Conservation (phyloP, 1,284 basidiomycete genomes). For the Moesziomyces sp. region DNA sequence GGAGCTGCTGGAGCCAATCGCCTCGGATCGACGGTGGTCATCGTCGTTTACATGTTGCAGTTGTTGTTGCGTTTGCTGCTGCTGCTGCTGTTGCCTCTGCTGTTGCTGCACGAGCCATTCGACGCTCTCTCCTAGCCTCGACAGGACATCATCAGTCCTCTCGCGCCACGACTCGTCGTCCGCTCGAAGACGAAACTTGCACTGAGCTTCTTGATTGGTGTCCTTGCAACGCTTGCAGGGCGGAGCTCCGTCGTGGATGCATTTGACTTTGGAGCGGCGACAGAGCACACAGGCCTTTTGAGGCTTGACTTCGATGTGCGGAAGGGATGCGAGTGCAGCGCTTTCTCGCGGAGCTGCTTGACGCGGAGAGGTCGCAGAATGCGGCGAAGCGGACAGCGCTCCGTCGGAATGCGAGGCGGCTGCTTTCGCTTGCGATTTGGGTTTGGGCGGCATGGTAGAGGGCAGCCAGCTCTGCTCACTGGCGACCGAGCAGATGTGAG, state of each 20-base stretch:
- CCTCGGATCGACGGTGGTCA: constrained; percentile 19
- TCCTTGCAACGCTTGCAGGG: constrained; percentile 58
- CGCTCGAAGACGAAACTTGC: constrained; percentile 60
- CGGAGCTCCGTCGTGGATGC: constrained; percentile 56
- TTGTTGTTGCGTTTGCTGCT: constrained; percentile 9
- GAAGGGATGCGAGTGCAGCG: constrained; percentile 23
- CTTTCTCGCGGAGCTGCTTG: constrained; percentile 5
- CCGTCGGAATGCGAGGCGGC: constrained; percentile 8
- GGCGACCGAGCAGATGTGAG: no score
- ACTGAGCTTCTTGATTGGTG: constrained; percentile 49
- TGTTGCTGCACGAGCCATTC: constrained; percentile 50
- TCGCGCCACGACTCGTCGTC: constrained; percentile 60
- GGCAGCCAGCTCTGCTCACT: no score
- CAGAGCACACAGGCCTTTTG: constrained; percentile 60
- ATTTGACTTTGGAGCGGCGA: constrained; percentile 58
- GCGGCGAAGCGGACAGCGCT: constrained; percentile 18
- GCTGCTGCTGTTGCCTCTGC: constrained; percentile 19
- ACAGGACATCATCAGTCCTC: constrained; percentile 54
- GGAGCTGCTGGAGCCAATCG: constrained; percentile 16
- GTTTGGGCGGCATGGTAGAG: constrained; percentile 28
- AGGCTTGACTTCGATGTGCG: constrained; percentile 49
- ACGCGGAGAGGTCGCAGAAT: constrained; percentile 28
- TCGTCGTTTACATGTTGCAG: constrained; percentile 2
- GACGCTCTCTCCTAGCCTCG: constrained; percentile 42
- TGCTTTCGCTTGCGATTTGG: constrained; percentile 1